Conservation (phyloP, 2,329 filamentous ascomycete species). For the Ophiostoma tasmaniense region DNA sequence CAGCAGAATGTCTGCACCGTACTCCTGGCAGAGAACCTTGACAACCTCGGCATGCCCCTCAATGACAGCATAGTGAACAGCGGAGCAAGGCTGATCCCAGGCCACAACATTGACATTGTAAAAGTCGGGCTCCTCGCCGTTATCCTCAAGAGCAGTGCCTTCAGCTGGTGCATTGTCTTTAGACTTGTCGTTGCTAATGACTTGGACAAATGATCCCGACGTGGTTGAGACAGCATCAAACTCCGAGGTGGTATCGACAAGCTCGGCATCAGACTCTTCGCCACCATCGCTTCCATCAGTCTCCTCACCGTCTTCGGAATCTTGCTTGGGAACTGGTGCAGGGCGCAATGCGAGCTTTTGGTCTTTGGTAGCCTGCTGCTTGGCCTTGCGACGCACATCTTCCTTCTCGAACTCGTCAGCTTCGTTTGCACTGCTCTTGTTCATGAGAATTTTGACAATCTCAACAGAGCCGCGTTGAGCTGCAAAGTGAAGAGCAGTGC, state of each 20-base stretch:
- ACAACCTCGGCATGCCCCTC: conserved; percentile 63
- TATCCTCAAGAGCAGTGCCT: conserved; percentile 41
- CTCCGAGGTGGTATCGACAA: not conserved
- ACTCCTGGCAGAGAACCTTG: conserved; percentile 59
- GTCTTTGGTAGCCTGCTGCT: conserved; percentile 17
- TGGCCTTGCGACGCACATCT: conserved; percentile 37
- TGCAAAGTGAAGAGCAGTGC: conserved; percentile 75
- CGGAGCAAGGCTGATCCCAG: conserved; percentile 68
- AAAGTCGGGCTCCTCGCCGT: conserved; percentile 64
- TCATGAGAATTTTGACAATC: conserved; percentile 64
- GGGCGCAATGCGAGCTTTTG: not conserved
- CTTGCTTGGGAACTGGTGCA: not conserved
- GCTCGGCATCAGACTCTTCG: not conserved
- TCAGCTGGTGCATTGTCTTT: conserved; percentile 26
- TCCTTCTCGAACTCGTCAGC: conserved; percentile 54
- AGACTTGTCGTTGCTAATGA: conserved; percentile 37
- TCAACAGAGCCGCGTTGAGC: conserved; percentile 58
- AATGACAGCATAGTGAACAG: conserved; percentile 71
- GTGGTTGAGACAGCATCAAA: conserved; percentile 44
- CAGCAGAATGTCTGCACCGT: conserved; percentile 67
- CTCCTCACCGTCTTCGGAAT: not conserved
- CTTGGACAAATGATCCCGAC: conserved; percentile 68
- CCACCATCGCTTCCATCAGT: not conserved
- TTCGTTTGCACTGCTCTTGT: conserved; percentile 67
- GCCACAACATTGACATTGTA: conserved; percentile 71